Evolutionary conservation across 495 filamentous ascomycete genomes (phyloP), one percentile per base, ranked within the genome.

Genomic region (Tuber magnatum): DNA sequence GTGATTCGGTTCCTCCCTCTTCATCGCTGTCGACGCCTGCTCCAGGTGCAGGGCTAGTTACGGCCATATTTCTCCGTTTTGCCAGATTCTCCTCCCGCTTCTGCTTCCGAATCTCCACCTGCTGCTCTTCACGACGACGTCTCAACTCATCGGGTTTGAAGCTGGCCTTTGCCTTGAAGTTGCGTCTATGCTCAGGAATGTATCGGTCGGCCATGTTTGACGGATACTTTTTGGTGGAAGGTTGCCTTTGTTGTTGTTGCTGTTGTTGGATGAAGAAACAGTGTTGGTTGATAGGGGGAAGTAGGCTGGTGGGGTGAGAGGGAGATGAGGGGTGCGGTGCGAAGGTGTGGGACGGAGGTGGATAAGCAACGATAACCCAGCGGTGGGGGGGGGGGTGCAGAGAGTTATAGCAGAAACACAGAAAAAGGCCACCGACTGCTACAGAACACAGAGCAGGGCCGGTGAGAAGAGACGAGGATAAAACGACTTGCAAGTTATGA

Each of bases 141-240:
- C 96, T 93, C 71, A 99, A 91, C 86, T 99, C 96, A 84, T 99
- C 96, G 79, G 94, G 94, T 88, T 97, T 96, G 89, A 99, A 99
- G 83, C 93, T 92, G 84, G 91, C 92, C 88, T 95, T 96, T 76
- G 96, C 96, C 90, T 99, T 99, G 89, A 95, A 99, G 86, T 97
- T 94, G 82, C 96, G 95, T 83, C 96, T 93, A 89, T 99, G 96
- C 86, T 98, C 96, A 83, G 96, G 96, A 83, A 99, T 99, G 87
- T 97, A 99, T 70, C 94, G 92, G 83, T 99, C 96, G 82, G 94
- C 90, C 96, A 99, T 99, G 87, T 80, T 91, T 74, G 75, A 77
- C 73, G 65, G 65, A 71, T 82, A 81, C 75, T 72, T 77, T 80
- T 69, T 79, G 73, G 80, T 75, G 80, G 79, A 80, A 80, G 81